Evolutionary conservation across 2,329 filamentous ascomycete species (phyloP).

Genomic region (Aspergillus jensenii): DNA sequence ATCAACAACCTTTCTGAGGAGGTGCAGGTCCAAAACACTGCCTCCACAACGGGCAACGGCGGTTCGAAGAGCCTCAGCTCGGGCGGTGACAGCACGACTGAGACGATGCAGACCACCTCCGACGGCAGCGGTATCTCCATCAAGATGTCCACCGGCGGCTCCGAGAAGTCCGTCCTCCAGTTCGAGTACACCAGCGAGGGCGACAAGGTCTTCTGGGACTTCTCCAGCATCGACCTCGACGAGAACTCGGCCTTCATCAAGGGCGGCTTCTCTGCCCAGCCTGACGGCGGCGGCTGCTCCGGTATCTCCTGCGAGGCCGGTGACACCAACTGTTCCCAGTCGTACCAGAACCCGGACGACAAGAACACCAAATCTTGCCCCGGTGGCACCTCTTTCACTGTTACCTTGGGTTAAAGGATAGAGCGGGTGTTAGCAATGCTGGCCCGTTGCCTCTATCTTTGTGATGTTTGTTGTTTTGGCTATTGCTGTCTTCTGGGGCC

Average conservation of each 20-base stretch:
- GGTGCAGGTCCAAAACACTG: constrained; percentile 1
- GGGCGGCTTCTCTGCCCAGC: constrained; percentile 31
- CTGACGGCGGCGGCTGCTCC: constrained; percentile 30
- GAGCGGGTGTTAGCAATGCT: not conserved
- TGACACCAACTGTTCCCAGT: constrained; percentile 30
- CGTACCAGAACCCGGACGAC: constrained; percentile 38
- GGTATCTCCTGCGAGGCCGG: constrained; percentile 32
- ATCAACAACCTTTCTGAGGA: constrained; percentile 7
- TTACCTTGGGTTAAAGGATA: constrained; percentile 32
- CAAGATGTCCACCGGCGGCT: constrained; percentile 31
- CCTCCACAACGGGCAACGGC: not conserved
- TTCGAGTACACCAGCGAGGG: constrained; percentile 39
- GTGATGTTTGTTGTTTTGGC: not conserved
- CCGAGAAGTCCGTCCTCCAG: constrained; percentile 28
- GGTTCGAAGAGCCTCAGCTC: not conserved
- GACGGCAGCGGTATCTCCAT: constrained; percentile 33
- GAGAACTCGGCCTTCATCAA: constrained; percentile 32
- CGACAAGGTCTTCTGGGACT: constrained; percentile 40
- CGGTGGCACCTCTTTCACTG: constrained; percentile 23
- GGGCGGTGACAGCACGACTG: not conserved
- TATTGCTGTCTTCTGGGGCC: not conserved
- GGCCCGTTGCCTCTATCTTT: not conserved
- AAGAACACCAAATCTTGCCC: constrained; percentile 36
- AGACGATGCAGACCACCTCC: not conserved
- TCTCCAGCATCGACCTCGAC: constrained; percentile 40